Conservation (phyloP, 176 grass and related monocot genomes). For the Melocanna baccifera region DNA sequence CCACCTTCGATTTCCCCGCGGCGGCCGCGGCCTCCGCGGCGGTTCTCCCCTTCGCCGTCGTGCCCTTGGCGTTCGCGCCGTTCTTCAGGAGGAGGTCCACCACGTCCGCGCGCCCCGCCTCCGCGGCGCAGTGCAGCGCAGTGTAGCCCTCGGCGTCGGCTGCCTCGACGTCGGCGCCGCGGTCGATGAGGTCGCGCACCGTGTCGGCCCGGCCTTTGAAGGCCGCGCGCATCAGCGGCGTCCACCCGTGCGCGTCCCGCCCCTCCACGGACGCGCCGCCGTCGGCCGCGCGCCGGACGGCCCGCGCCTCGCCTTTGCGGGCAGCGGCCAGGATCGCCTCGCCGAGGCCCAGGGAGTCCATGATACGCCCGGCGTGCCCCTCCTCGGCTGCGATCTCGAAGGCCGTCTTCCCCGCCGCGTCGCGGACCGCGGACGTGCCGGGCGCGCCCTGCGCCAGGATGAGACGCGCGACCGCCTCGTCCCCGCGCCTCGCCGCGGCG, state of each 20-base stretch:
- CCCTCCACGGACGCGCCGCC: constrained; percentile 47
- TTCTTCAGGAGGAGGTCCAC: constrained; percentile 50
- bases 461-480: constrained; percentile 40
- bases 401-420: constrained; percentile 50
- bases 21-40: constrained; percentile 34
- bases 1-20: constrained; percentile 34
- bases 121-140: constrained; percentile 58
- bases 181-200: constrained; percentile 39
- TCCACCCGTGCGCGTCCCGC: constrained; percentile 60
- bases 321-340: constrained; percentile 46
- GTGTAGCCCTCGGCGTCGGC: constrained; percentile 62
- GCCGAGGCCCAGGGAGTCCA: constrained; percentile 51
- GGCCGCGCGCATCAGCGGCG: constrained; percentile 63
- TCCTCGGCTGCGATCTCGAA: constrained; percentile 53
- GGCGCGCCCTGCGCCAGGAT: constrained; percentile 37
- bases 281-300: constrained; percentile 24
- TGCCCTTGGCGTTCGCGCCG: constrained; percentile 37
- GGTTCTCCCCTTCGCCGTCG: constrained; percentile 43
- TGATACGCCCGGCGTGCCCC: constrained; percentile 34
- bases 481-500: constrained; percentile 45
- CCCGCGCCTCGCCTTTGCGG: constrained; percentile 39
- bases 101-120: constrained; percentile 47
- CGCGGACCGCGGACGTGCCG: constrained; percentile 44
- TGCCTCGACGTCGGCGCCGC: constrained; percentile 39
- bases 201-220: constrained; percentile 54